A percentile compares a stretch with the other conserved stretches of the same genome.
These are phyloP conservation scores for Dipodascopsis uninucleata DNA, from an alignment of 805 yeast genomes.

Conservation along the genomic window DNA sequence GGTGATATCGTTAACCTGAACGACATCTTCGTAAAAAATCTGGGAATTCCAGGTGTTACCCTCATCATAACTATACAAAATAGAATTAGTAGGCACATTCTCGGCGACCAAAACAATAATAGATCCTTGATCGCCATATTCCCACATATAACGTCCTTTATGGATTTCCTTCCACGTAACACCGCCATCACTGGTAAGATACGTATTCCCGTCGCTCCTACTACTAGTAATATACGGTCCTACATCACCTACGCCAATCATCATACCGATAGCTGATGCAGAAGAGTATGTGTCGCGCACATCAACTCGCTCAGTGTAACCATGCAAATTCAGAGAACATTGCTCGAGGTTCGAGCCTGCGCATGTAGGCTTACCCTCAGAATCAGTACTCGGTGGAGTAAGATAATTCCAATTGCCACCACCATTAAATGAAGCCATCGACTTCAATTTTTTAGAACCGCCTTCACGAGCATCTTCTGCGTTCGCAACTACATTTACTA, in stretches of 20 bases:
- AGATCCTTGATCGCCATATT: slow-evolving; percentile 92
- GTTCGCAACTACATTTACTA: slow-evolving; percentile 68
- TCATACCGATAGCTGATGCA: slow-evolving; percentile 80
- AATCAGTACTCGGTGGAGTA: slow-evolving; percentile 64
- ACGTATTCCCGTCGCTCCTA: slow-evolving; percentile 63
- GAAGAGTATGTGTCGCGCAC: slow-evolving; percentile 83
- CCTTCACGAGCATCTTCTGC: slow-evolving; percentile 45
- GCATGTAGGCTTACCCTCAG: slow-evolving; percentile 61
- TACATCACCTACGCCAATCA: slow-evolving; percentile 92
- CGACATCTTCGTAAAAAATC: slow-evolving; percentile 55
- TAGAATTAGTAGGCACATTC: slow-evolving; percentile 51
- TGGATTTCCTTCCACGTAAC: slow-evolving; percentile 76
- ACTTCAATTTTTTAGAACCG: slow-evolving; percentile 55
- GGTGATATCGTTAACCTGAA: slow-evolving; percentile 65
- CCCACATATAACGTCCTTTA: slow-evolving; percentile 84
- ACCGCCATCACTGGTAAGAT: slow-evolving; percentile 86
- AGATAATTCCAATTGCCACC: slow-evolving; percentile 83
- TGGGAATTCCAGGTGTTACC: slow-evolving; percentile 73
- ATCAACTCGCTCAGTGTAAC: slow-evolving; percentile 83
- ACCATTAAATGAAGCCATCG: slow-evolving; percentile 81
- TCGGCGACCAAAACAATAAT: slow-evolving; percentile 68
- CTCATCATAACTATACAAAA: slow-evolving; percentile 70
- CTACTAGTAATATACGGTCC: slow-evolving; percentile 55
- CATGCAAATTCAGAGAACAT: slow-evolving; percentile 83
- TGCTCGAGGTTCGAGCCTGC: slow-evolving; percentile 46